Evolutionary conservation across 2,329 filamentous ascomycete species (phyloP).

Genomic region (Sporothrix phasma): DNA sequence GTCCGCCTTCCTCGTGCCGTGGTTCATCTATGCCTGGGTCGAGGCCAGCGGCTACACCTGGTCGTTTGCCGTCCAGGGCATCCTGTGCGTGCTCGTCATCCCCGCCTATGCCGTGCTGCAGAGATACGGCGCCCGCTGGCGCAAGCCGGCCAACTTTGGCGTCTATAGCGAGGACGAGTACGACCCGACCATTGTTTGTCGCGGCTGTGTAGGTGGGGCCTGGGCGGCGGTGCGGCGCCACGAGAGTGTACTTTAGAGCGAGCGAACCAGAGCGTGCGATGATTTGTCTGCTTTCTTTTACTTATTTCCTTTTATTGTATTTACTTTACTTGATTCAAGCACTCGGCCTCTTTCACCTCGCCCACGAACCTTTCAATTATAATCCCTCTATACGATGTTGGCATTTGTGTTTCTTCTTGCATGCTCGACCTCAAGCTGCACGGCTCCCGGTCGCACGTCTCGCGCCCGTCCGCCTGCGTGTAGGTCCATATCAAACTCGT

Average conservation of each 20-base stretch:
- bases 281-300: neutral
- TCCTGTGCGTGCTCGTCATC: conserved; percentile 27
- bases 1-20: conserved; percentile 35
- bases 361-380: too few species aligned
- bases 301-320: neutral
- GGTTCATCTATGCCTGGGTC: conserved; percentile 42
- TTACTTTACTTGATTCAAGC: too few species aligned
- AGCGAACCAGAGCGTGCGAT: too few species aligned
- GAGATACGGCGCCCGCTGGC: neutral
- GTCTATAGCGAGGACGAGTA: conserved; percentile 1
- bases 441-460: too few species aligned
- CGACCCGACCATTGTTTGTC: neutral
- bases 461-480: too few species aligned
- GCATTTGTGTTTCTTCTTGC: too few species aligned
- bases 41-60: conserved; percentile 37
- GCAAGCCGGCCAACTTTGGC: conserved; percentile 7
- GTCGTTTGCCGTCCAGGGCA: conserved; percentile 39
- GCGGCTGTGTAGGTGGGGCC: neutral
- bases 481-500: too few species aligned
- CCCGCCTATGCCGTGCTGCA: conserved; percentile 12
- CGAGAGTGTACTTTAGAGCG: too few species aligned
- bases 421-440: too few species aligned
- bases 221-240: too few species aligned
- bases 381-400: too few species aligned
- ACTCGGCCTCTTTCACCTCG: too few species aligned